Base-by-base conservation (phyloP, 2,329 filamentous ascomycete genomes). In the Macrophomina phaseolina region DNA sequence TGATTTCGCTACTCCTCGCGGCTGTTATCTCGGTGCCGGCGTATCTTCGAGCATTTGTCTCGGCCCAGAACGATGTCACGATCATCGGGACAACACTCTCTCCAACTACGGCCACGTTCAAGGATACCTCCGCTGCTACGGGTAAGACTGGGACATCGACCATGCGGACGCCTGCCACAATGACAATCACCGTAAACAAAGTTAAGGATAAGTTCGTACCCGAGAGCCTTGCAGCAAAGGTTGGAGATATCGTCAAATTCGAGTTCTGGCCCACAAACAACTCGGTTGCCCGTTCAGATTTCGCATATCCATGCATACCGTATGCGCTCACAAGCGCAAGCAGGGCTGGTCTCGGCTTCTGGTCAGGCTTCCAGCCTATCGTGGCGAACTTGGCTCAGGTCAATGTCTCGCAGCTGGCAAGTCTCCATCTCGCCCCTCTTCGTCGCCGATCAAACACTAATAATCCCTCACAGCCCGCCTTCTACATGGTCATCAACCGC, bases 201-300 rank as follows among this genome's bases (percentile, higher is more conserved):
- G 53, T 58, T 4, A 8, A 32, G 12, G 38, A 60, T 14, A 42
- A 42, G 46, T 67, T 67, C 30, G 58, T 23, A 7, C 65, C 65
- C 1, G 56, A 63, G 12, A 62, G 32, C 4, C 4, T 42, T 6
- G 53, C 40, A 0, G 56, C 65, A 12, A 3, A 40, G 11, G 58
- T 67, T 1, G 65, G 65, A 6, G 65, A 77, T 71, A 71, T 71
- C 12, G 69, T 83, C 48, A 75, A 77, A 48, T 83, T 82, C 67
- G 64, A 73, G 52, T 82, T 82, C 73, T 81, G 75, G 63, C 77
- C 80, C 1, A 67, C 71, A 23, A 82, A 82, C 65, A 80, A 82
- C 70, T 79, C 76, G 5, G 78, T 82, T 9, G 77, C 81, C 14
- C 74, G 78, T 51, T 76, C 80, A 1, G 78, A 78, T 36, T 81